Conservation (phyloP, 768 basidiomycete genomes). For the Termitomyces sp. region DNA sequence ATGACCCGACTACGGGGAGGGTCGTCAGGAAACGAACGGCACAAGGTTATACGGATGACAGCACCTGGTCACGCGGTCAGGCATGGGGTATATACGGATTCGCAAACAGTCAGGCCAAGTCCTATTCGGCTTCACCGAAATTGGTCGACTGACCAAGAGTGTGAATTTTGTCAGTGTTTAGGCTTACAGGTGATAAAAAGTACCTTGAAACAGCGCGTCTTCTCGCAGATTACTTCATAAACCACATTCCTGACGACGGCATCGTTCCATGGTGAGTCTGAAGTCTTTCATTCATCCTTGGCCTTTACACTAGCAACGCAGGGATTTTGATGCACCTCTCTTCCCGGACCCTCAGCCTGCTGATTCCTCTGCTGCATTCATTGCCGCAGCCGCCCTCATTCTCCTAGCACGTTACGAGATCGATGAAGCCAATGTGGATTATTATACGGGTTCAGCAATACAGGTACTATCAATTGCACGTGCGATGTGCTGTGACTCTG, state of each 20-base stretch:
- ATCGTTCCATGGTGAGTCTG: conserved; percentile 59
- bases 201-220: conserved; percentile 59
- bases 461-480: conserved; percentile 22
- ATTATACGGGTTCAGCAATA: conserved; percentile 46
- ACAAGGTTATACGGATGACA: conserved; percentile 58
- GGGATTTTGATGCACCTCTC: conserved; percentile 72
- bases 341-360: conserved; percentile 49
- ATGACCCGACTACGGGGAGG: conserved; percentile 57
- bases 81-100: conserved; percentile 70
- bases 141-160: not conserved
- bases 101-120: conserved; percentile 48
- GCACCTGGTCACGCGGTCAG: conserved; percentile 74
- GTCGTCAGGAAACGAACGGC: conserved; percentile 53
- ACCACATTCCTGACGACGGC: conserved; percentile 51
- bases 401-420: conserved; percentile 44
- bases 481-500: not conserved
- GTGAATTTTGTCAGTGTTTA: conserved; percentile 43
- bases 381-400: conserved; percentile 55
- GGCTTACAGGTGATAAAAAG: conserved; percentile 38
- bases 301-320: conserved; percentile 16
- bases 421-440: conserved; percentile 22
- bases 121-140: not conserved
- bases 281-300: not conserved
- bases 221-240: conserved; percentile 56
- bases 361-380: conserved; percentile 66